phyloP scores from a whole-genome alignment of 768 basidiomycete species.

The Terana coerulea region DNA sequence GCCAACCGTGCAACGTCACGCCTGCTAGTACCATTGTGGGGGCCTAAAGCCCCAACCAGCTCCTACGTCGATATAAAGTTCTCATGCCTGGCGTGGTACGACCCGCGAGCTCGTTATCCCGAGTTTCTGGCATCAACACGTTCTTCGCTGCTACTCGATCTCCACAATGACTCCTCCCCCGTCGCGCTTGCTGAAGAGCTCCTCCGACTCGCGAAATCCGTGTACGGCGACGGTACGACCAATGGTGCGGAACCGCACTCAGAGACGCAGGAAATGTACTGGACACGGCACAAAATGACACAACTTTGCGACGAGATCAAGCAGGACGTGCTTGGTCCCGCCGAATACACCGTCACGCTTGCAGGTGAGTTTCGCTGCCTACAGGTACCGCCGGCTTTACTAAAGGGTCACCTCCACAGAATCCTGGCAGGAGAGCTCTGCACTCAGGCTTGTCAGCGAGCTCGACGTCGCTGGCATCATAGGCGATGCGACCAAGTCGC shows the following conservation, averaged over 20 bases:
- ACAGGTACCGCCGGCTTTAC: too few species aligned
- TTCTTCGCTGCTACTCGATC: too few species aligned
- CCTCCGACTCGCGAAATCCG: not conserved
- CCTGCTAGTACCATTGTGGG: too few species aligned
- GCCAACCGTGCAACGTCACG: too few species aligned
- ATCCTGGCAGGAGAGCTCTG: conserved; percentile 13
- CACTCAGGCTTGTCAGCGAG: conserved; percentile 6
- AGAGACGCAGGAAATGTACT: not conserved
- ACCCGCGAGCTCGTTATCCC: too few species aligned
- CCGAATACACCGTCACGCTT: conserved; percentile 11
- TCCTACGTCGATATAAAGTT: too few species aligned
- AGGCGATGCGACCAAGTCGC: conserved; percentile 1
- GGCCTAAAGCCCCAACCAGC: too few species aligned
- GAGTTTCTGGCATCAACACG: too few species aligned
- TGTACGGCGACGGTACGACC: not conserved
- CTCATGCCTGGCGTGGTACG: too few species aligned
- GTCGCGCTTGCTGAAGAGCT: conserved; percentile 1
- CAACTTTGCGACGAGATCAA: not conserved
- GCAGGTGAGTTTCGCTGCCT: conserved; percentile 5
- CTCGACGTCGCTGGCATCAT: conserved; percentile 9
- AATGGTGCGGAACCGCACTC: too few species aligned
- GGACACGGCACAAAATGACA: not conserved
- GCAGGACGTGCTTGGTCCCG: conserved; percentile 6
- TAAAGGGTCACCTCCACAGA: not conserved
- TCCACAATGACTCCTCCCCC: too few species aligned